Evolutionary conservation across 1,284 basidiomycete genomes (phyloP), one percentile per base, ranked within the genome.

Genomic region (Bothia castanella): DNA sequence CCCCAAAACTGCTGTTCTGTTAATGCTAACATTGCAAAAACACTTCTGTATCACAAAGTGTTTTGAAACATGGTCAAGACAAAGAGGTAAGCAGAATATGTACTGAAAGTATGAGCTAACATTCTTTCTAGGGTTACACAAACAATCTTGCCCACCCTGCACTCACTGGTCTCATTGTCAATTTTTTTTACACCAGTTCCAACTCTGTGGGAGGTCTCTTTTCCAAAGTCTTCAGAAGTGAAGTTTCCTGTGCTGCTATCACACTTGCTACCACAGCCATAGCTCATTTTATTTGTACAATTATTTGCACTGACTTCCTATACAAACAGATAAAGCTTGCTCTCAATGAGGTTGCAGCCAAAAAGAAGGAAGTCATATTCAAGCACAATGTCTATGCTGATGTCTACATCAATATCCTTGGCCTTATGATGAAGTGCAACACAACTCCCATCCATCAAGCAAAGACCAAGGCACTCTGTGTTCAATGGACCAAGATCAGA

Each of bases 361-460:
- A 45, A 7, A 27, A 39, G 1, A 51, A 47, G 32, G 45, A 51
- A 6, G 52, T 51, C n/a, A 14, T 19, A 16, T 56, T 56, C 49
- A 56, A 55, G 21, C n/a, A 4, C 6, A 41, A 56, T 5, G 6
- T 54, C n/a, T 55, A 56, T 16, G 27, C 17, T 0, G 40, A 44
- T 4, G 29, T 54, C 3, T 51, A 55, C 10, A 2, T 46, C 2
- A 13, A 54, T 27, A 23, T 56, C 5, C 17, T 49, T 5, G 34
- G 43, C 3, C 43, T 51, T 7, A 56, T 55, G 43, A 2, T 0
- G 0, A 55, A 56, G 4, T 51, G 49, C 29, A 32, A 56, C 27
- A 46, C 23, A 1, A 19, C 9, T 1, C 52, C 52, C 8, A 31
- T 52, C 32, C 52, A 54, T 19, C 4, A 5, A 10, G 42, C 48